Evolutionary conservation across 805 yeast species (phyloP).

Genomic region (Kluyveromyces dobzhanskii): DNA sequence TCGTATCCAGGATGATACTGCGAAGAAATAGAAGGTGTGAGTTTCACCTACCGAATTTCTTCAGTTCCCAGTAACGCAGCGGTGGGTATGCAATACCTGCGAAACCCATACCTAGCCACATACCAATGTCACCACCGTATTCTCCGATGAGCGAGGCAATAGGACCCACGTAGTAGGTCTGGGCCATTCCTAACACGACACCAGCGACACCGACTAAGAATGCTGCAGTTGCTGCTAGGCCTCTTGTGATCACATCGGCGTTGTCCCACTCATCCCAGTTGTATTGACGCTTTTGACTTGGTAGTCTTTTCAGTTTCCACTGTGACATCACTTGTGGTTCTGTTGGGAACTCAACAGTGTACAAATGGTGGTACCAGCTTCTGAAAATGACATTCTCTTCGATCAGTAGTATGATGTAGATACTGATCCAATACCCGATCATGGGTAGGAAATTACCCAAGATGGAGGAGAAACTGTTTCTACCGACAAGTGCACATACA

Average conservation of each 20-base stretch:
- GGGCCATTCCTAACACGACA: slow-evolving; percentile 82
- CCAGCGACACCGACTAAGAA: slow-evolving; percentile 70
- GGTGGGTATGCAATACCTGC: slow-evolving; percentile 56
- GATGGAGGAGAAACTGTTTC: slow-evolving; percentile 61
- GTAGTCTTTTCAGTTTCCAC: neutral
- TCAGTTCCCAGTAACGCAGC: slow-evolving; percentile 57
- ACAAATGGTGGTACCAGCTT: slow-evolving; percentile 35
- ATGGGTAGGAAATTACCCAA: slow-evolving; percentile 78
- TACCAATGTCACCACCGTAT: slow-evolving; percentile 72
- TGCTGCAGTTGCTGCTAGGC: slow-evolving; percentile 60
- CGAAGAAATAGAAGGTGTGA: no score
- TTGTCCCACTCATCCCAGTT: slow-evolving; percentile 74
- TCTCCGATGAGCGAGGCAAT: slow-evolving; percentile 58
- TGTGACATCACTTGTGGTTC: neutral
- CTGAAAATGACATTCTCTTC: slow-evolving; percentile 73
- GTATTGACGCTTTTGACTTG: slow-evolving; percentile 32
- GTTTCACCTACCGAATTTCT: slow-evolving; percentile 38
- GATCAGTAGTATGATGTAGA: slow-evolving; percentile 60
- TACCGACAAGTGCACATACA: slow-evolving; percentile 68
- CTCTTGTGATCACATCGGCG: slow-evolving; percentile 48
- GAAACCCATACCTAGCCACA: slow-evolving; percentile 70
- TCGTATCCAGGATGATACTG: neutral
- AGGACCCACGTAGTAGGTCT: slow-evolving; percentile 75
- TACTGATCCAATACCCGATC: slow-evolving; percentile 88
- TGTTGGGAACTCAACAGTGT: slow-evolving; percentile 35